Evolutionary conservation across 1,139 yeast species (phyloP), one percentile per base, ranked within the genome.

Genomic region (Yamadazyma sp.): DNA sequence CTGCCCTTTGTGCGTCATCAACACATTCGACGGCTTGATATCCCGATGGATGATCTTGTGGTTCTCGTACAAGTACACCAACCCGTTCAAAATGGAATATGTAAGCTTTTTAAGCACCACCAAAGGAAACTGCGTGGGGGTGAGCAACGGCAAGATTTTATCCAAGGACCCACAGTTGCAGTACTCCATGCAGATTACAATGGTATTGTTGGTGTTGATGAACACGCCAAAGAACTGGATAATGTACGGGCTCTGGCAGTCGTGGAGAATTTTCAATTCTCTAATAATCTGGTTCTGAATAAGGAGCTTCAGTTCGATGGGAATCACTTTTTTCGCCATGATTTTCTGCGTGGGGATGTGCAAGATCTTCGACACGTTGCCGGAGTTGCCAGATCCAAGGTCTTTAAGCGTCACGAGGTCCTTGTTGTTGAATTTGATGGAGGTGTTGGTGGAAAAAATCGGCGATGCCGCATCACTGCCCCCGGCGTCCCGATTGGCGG

Each of bases 141-240:
- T 52, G 39, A 46, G 64, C 33, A 83, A 75, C 52, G 71, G 86
- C 45, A 82, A 64, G 22, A 90, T 84, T 46, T 86, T 80, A 59
- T 90, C 97, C 36, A 92, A 69, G 0, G 97, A 88, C 0, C 96
- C 94, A 61, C 96, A 86, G 61, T 92, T 95, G 78, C 92, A 86
- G 60, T 87, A 90, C 59, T 92, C 97, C 96, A 90, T 88, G 61
- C 96, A 84, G 46, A 92, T 85, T 14, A 88, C 85, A 25, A 86
- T 86, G 26, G 74, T 64, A 51, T 79, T 82, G 47, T 78, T 79
- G 49, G 76, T 80, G 46, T 76, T 73, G 34, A 84, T 73, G 56
- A 82, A 86, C 0, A 96, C 96, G 4, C 97, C 97, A 59, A 82
- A 90, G 57, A 89, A 92, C 36, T 86, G 88, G 35, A 89, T 86